A percentile compares a stretch with the other conserved stretches of the same genome.
These are phyloP conservation scores for Penicillium palitans DNA, from an alignment of 2,329 filamentous ascomycete genomes.

Conservation along the genomic window DNA sequence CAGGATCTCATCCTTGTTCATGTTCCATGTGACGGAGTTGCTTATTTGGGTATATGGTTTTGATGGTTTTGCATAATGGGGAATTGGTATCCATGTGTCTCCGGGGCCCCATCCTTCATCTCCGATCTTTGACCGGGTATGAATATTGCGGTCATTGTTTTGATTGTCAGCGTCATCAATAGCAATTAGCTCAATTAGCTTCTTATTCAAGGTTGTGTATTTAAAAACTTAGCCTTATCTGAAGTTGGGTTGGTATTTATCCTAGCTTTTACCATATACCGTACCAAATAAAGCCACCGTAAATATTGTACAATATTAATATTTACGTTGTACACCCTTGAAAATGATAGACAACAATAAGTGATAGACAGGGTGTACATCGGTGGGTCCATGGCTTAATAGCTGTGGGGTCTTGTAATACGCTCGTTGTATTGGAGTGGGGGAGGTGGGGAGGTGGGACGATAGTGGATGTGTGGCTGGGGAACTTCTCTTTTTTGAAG, in stretches of 20 bases:
- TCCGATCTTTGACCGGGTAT: not conserved
- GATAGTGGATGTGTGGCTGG: not conserved
- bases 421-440: not conserved
- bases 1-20: too few species aligned
- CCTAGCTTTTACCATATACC: not conserved
- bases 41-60: not conserved
- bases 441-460: not conserved
- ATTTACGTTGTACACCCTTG: not conserved
- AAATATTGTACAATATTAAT: not conserved
- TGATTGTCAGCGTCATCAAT: not conserved
- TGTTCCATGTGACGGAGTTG: not conserved
- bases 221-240: not conserved
- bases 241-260: not conserved
- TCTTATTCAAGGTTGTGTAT: not conserved
- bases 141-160: not conserved
- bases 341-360: not conserved
- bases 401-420: not conserved
- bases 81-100: not conserved
- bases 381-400: not conserved
- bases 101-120: not conserved
- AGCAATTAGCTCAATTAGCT: too few species aligned
- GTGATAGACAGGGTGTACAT: not conserved
- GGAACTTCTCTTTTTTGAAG: not conserved
- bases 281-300: not conserved
- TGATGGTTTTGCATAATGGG: not conserved